Evolutionary conservation across 2,329 filamentous ascomycete species (phyloP).

Genomic region (Cyanodermella asteris): DNA sequence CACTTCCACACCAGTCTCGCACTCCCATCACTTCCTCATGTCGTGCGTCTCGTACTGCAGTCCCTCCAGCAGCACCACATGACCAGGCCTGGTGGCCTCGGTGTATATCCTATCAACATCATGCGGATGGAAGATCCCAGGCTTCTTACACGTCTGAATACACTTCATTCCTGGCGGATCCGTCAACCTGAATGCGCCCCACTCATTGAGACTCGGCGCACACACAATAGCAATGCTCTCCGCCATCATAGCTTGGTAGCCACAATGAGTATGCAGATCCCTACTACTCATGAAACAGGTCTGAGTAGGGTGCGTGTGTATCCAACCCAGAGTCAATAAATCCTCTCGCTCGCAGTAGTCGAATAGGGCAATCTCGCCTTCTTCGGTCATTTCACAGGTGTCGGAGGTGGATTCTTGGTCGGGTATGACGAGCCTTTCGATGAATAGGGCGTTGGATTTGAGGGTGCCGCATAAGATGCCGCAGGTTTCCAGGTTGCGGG

Average conservation of each 20-base stretch:
- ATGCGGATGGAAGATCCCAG: slow-evolving; percentile 68
- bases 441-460: slow-evolving; percentile 82
- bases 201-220: slow-evolving; percentile 47
- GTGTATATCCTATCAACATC: slow-evolving; percentile 53
- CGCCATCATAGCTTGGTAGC: slow-evolving; percentile 88
- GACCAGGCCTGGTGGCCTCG: slow-evolving; percentile 45
- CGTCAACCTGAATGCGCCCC: slow-evolving; percentile 81
- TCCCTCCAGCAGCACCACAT: slow-evolving; percentile 46
- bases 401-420: slow-evolving; percentile 78
- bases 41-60: slow-evolving; percentile 49
- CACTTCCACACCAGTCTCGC: background rate
- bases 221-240: slow-evolving; percentile 96
- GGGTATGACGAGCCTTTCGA: slow-evolving; percentile 71
- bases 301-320: slow-evolving; percentile 90
- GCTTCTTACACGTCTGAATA: slow-evolving; percentile 58
- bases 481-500: slow-evolving; percentile 72
- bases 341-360: slow-evolving; percentile 76
- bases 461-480: slow-evolving; percentile 81
- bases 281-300: slow-evolving; percentile 94
- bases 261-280: slow-evolving; percentile 80
- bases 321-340: slow-evolving; percentile 80
- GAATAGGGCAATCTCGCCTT: slow-evolving; percentile 49
- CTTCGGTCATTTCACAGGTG: slow-evolving; percentile 86
- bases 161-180: slow-evolving; percentile 75
- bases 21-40: slow-evolving; percentile 22